Evolutionary conservation across 202 grass and related monocot genomes (phyloP).

Genomic region (Zizania palustris): DNA sequence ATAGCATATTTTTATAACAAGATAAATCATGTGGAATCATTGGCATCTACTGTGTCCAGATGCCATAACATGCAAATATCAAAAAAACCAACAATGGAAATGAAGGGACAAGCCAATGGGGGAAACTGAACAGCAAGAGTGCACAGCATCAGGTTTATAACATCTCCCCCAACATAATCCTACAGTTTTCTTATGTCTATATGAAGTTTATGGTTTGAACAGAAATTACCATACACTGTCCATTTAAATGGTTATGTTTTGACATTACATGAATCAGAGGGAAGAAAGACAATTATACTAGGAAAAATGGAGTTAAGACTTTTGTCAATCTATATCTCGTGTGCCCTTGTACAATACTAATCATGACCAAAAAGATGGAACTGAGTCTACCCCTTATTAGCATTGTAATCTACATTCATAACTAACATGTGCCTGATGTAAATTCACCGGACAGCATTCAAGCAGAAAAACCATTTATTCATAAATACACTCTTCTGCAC

Average conservation of each 20-base stretch:
- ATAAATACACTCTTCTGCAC: background rate
- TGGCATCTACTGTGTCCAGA: background rate
- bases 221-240: background rate
- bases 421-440: background rate
- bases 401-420: slow-evolving; percentile 20
- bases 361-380: slow-evolving; percentile 8
- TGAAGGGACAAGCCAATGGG: background rate
- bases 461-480: background rate
- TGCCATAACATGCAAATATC: background rate
- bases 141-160: background rate
- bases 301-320: background rate
- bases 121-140: background rate
- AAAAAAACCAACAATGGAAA: slow-evolving; percentile 19
- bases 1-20: slow-evolving; percentile 2
- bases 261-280: background rate
- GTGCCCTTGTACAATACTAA: background rate
- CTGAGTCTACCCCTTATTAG: background rate
- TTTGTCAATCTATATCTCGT: background rate
- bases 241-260: background rate
- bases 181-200: slow-evolving; percentile 6
- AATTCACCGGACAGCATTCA: slow-evolving; percentile 10
- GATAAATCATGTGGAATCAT: background rate
- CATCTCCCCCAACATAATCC: background rate
- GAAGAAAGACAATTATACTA: background rate
- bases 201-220: background rate